Conservation (phyloP, 2,329 filamentous ascomycete genomes). For the Fusarium praegraminearum region DNA sequence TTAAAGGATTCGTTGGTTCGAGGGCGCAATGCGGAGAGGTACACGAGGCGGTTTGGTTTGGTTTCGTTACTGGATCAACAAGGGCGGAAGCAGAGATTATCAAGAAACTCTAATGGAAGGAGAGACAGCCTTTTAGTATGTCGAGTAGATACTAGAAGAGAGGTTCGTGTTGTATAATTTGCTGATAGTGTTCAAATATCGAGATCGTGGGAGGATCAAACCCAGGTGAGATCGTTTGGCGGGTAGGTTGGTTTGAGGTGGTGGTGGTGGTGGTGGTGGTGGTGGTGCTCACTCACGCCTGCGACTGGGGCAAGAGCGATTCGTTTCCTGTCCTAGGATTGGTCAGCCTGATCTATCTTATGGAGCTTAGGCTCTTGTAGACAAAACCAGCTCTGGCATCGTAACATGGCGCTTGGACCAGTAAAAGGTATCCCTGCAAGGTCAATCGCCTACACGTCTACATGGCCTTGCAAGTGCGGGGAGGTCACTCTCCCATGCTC, state of each 20-base stretch:
- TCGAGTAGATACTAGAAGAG: background rate
- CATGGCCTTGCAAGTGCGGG: conserved; percentile 34
- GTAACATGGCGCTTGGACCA: conserved; percentile 41
- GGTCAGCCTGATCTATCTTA: conserved; percentile 24
- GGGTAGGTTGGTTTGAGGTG: conserved; percentile 38
- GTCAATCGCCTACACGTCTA: conserved; percentile 30
- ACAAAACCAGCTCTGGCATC: conserved; percentile 30
- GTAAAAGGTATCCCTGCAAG: conserved; percentile 31
- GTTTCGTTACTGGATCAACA: conserved; percentile 1
- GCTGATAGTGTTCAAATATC: conserved; percentile 14
- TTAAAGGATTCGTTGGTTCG: conserved; percentile 29
- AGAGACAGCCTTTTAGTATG: conserved; percentile 10
- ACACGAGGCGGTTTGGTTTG: conserved; percentile 17
- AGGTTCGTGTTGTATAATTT: conserved; percentile 6
- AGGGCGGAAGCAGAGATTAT: conserved; percentile 7
- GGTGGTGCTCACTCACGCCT: conserved; percentile 39
- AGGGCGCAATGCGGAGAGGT: conserved; percentile 42
- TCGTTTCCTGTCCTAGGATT: conserved; percentile 34
- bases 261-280: conserved; percentile 20
- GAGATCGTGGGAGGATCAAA: conserved; percentile 32
- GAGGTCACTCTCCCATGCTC: conserved; percentile 38
- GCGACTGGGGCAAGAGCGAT: conserved; percentile 41
- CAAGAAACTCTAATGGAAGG: background rate
- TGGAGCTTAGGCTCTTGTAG: conserved; percentile 39
- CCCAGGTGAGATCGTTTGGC: conserved; percentile 40